Evolutionary conservation across 31 red algal species (phyloP).

Genomic region (Pterothamnion heteromorphum): DNA sequence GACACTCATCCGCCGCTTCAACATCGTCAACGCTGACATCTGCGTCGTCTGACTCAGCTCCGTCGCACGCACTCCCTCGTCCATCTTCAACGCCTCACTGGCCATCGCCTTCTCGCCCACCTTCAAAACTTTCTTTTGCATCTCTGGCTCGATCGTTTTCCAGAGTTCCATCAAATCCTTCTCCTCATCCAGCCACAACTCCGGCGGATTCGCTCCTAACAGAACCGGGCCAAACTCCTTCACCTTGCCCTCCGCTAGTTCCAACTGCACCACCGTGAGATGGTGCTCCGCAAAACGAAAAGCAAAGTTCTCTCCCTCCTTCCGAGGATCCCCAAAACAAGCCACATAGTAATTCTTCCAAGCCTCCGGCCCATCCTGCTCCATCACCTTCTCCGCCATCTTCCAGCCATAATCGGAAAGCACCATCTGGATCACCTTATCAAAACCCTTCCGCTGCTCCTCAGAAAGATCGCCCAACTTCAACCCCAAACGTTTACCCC

Average conservation of each 20-base stretch:
- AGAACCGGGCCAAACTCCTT: neutral
- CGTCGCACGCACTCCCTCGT: neutral
- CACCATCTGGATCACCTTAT: neutral
- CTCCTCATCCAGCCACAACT: neutral
- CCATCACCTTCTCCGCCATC: neutral
- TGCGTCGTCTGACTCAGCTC: neutral
- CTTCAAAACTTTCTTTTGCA: neutral
- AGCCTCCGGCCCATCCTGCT: neutral
- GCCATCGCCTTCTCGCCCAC: neutral
- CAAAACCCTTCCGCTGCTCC: neutral
- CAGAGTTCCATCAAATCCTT: neutral
- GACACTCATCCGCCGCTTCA: neutral
- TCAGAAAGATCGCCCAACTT: neutral
- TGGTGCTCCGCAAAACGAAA: neutral
- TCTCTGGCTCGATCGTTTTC: neutral
- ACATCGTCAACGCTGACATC: neutral
- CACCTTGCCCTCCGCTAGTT: neutral
- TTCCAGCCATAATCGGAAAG: neutral
- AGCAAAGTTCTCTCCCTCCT: neutral
- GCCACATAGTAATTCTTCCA: neutral
- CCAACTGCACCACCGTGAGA: neutral
- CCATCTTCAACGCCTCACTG: neutral
- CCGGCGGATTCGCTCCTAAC: neutral
- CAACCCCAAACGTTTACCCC: neutral
- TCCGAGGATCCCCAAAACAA: neutral